Conservation (phyloP, 83 land plant genomes). For the Larix sibirica region DNA sequence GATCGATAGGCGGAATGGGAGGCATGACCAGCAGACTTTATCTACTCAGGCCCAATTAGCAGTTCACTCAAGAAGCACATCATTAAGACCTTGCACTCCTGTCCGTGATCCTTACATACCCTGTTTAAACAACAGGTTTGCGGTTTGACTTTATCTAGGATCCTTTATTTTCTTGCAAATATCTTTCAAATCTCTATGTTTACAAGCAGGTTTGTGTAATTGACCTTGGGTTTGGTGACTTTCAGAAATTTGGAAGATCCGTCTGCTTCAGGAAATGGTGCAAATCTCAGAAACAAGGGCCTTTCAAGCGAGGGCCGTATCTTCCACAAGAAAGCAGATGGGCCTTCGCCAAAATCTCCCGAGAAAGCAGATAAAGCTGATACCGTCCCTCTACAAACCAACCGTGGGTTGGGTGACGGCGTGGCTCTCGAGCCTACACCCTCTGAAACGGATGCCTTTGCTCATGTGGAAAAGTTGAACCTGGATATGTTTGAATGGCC, state of each 20-base stretch:
- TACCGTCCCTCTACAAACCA: neutral
- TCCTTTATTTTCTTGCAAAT: neutral
- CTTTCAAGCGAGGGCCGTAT: neutral
- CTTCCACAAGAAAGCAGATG: neutral
- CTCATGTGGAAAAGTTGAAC: constrained; percentile 24
- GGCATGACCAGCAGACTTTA: neutral
- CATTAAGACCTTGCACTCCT: constrained; percentile 21
- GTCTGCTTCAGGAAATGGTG: constrained; percentile 7
- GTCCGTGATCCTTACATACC: constrained; percentile 12
- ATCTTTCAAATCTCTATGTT: neutral
- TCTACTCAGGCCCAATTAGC: constrained; percentile 13
- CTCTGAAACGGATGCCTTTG: constrained; percentile 17
- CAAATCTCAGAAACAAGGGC: constrained; percentile 6
- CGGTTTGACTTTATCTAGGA: neutral
- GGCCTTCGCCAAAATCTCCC: constrained; percentile 11
- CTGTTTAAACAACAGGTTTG: constrained; percentile 9
- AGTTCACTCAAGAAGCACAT: constrained; percentile 14
- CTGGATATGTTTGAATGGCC: constrained; percentile 72
- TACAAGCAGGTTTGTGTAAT: neutral
- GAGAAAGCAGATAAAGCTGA: constrained; percentile 10
- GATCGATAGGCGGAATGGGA: constrained; percentile 18
- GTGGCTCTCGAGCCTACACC: neutral
- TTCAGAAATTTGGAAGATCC: constrained; percentile 11
- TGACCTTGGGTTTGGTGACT: neutral
- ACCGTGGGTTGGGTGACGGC: constrained; percentile 7